Conservation (phyloP, 2,329 filamentous ascomycete genomes). For the Acrocalymma vagum region DNA sequence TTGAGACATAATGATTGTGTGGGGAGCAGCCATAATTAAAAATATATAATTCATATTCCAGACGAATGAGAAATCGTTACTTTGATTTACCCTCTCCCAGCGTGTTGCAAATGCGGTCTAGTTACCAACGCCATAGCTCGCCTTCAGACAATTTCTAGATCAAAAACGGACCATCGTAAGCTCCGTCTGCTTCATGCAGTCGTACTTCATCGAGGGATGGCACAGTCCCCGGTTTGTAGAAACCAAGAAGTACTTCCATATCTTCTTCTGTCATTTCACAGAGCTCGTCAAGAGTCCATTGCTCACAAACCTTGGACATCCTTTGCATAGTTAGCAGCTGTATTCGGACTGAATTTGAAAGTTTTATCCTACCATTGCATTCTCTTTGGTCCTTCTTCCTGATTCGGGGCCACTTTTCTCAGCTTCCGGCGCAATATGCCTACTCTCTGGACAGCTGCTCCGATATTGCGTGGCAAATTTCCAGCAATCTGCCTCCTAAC, state of each 20-base stretch:
- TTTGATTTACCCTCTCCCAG: constrained; percentile 18
- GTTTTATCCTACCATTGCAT: constrained; percentile 77
- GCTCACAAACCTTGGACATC: constrained; percentile 93
- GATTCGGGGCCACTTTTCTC: constrained; percentile 75
- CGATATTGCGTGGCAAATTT: constrained; percentile 78
- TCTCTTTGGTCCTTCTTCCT: constrained; percentile 80
- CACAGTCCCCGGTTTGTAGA: constrained; percentile 65
- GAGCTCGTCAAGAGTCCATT: constrained; percentile 84
- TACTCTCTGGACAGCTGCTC: constrained; percentile 85
- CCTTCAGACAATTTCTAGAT: constrained; percentile 29
- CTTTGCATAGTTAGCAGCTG: constrained; percentile 55
- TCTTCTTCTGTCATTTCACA: constrained; percentile 81
- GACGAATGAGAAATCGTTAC: constrained; percentile 11
- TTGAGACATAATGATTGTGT: too few species aligned
- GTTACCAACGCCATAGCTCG: constrained; percentile 15
- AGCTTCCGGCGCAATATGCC: constrained; percentile 82
- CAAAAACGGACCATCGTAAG: constrained; percentile 58
- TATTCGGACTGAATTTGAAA: not conserved
- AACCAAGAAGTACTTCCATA: constrained; percentile 83
- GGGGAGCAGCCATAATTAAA: too few species aligned
- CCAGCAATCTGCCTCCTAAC: constrained; percentile 84
- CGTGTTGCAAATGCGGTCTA: not conserved
- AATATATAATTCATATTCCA: constrained; percentile 28
- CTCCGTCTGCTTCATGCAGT: constrained; percentile 47
- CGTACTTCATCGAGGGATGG: constrained; percentile 54